Evolutionary conservation across 495 filamentous ascomycete genomes (phyloP).

Genomic region (Daldinia loculata): DNA sequence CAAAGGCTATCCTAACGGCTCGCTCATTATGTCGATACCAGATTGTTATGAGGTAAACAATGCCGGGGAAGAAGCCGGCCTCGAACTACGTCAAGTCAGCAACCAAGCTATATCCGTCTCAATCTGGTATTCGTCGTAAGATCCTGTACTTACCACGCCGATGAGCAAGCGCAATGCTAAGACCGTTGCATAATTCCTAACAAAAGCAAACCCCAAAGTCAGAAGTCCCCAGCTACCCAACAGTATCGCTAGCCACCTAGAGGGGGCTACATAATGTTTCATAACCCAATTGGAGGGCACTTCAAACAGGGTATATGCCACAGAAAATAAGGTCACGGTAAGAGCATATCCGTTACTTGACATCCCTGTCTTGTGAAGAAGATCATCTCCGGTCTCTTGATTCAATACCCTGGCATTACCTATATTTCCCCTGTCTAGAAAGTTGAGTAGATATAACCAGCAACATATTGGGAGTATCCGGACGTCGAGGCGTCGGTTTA

Average conservation of each 20-base stretch:
- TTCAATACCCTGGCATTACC: constrained; percentile 80
- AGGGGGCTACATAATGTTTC: constrained; percentile 37
- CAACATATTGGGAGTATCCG: constrained; percentile 55
- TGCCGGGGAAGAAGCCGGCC: constrained; percentile 58
- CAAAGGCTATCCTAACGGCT: constrained; percentile 55
- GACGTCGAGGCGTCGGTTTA: constrained; percentile 33
- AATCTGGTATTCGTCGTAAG: not conserved
- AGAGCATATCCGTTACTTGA: constrained; percentile 31
- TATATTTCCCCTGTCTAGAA: constrained; percentile 84
- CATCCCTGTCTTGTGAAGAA: constrained; percentile 36
- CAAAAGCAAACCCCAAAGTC: constrained; percentile 38
- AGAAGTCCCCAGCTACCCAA: constrained; percentile 36
- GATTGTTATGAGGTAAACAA: constrained; percentile 56
- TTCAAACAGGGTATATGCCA: constrained; percentile 55
- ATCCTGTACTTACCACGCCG: constrained; percentile 29
- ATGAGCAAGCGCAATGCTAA: constrained; percentile 37
- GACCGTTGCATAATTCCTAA: constrained; percentile 38
- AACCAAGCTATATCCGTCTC: not conserved
- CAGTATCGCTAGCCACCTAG: constrained; percentile 31
- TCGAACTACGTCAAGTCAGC: constrained; percentile 29
- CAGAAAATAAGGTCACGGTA: constrained; percentile 76
- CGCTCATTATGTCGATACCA: constrained; percentile 62
- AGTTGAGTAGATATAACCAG: constrained; percentile 82
- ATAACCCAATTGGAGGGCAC: constrained; percentile 38
- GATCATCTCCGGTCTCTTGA: constrained; percentile 33